Evolutionary conservation across 495 filamentous ascomycete species (phyloP), one percentile per base, ranked within the genome.

Genomic region (Penicillium goetzii): DNA sequence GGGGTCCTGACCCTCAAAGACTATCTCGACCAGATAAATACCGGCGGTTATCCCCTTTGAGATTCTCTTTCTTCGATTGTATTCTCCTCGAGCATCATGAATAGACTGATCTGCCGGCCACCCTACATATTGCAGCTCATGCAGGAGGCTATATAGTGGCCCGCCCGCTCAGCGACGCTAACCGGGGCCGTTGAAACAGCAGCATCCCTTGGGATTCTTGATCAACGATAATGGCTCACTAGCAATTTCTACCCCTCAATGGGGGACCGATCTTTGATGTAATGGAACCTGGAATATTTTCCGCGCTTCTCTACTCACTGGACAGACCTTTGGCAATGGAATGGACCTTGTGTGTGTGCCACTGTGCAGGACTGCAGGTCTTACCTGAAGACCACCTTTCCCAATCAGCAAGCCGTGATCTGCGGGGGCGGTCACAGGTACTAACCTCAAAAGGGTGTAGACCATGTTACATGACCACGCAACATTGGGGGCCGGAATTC

Each of bases 21-120:
- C 47, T 47, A 47, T 30, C 47, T 30, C 47, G n/a, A 30, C 45
- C 47, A 51, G 15, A 51, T 51, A 51, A 51, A 51, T 28, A 12
- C 47, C 7, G 9, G 19, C 25, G 12, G 15, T 11, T 4, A 15
- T 51, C 47, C 47, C 47, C 26, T 30, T 30, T 0, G 12, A n/a
- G 12, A 51, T 5, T 51, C 7, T 51, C 47, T 51, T 30, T n/a
- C 47, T 10, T 51, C 47, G 0, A 51, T 30, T 28, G 14, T 15
- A 15, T 30, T 30, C 7, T 51, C 21, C 43, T 47, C 43, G 11
- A 47, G 41, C 3, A n/a, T 17, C 26, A 6, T 9, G n/a, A 2
- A 17, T 15, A 8, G 23, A 51, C 7, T 15, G 4, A 15, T 30
- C 25, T 30, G 25, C n/a, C 14, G 15, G 26, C 47, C 21, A 1